phyloP scores from a whole-genome alignment of 805 yeast genomes.

The Yamadazyma endophytica region DNA sequence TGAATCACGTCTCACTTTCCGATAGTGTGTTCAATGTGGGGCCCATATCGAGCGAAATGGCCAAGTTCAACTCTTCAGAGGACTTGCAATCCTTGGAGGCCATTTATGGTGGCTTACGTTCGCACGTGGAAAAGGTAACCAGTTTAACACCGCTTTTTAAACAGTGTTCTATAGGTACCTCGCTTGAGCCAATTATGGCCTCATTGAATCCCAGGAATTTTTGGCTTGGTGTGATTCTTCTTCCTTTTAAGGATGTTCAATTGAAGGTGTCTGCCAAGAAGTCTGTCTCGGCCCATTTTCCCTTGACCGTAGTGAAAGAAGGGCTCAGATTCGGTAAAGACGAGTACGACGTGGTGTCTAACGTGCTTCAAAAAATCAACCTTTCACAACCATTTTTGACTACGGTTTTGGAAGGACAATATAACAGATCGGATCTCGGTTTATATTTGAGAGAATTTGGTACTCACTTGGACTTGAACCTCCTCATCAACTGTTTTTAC shows the following conservation, averaged over 20 bases:
- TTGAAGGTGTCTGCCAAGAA: slow-evolving; percentile 36
- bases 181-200: slow-evolving; percentile 1
- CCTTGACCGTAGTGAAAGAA: slow-evolving; percentile 54
- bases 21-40: slow-evolving; percentile 52
- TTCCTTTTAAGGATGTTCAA: slow-evolving; percentile 41
- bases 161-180: too few species aligned
- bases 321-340: slow-evolving; percentile 63
- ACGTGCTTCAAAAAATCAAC: slow-evolving; percentile 5
- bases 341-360: slow-evolving; percentile 49
- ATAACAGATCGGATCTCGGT: slow-evolving; percentile 58
- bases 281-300: slow-evolving; percentile 30
- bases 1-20: slow-evolving; percentile 52
- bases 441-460: slow-evolving; percentile 51
- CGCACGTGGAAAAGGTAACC: too few species aligned
- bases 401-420: slow-evolving; percentile 9
- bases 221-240: slow-evolving; percentile 48
- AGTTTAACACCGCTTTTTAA: too few species aligned
- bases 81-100: too few species aligned
- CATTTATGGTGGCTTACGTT: too few species aligned
- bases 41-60: slow-evolving; percentile 10
- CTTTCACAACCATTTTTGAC: slow-evolving; percentile 20
- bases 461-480: slow-evolving; percentile 44
- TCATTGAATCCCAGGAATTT: too few species aligned
- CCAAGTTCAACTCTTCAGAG: slow-evolving; percentile 13
- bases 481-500: slow-evolving; percentile 33